Evolutionary conservation across 2,329 filamentous ascomycete species (phyloP).

Genomic region (Fusarium hainanense): DNA sequence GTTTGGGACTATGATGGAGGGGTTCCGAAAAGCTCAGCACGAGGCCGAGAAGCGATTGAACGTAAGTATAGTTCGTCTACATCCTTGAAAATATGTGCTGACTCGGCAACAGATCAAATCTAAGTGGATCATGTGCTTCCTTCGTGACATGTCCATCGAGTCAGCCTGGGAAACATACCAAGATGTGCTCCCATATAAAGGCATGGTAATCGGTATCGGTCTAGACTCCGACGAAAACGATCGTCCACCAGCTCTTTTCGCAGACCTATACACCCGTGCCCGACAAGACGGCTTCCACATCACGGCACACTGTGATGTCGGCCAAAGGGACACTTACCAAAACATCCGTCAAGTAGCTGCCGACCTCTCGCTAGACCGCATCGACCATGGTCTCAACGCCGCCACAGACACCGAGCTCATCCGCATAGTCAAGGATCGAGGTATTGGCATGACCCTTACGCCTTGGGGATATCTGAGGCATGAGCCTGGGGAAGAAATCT

Average conservation of each 20-base stretch:
- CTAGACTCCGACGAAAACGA: constrained; percentile 60
- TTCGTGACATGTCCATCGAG: constrained; percentile 75
- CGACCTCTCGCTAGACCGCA: constrained; percentile 71
- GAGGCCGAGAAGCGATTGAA: constrained; percentile 57
- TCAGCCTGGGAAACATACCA: constrained; percentile 73
- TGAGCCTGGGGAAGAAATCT: constrained; percentile 56
- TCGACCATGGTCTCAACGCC: constrained; percentile 78
- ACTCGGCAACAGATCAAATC: constrained; percentile 48
- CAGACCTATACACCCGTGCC: constrained; percentile 52
- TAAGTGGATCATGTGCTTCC: constrained; percentile 75
- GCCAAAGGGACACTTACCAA: constrained; percentile 58
- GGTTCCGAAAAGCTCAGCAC: constrained; percentile 68
- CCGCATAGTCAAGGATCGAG: constrained; percentile 63
- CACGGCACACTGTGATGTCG: constrained; percentile 64
- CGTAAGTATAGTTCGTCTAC: background rate
- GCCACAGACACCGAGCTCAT: constrained; percentile 69
- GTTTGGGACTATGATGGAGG: constrained; percentile 70
- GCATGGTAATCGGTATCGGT: constrained; percentile 57
- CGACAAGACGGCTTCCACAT: constrained; percentile 56
- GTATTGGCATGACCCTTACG: constrained; percentile 74
- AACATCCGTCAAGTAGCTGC: constrained; percentile 60
- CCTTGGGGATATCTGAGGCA: constrained; percentile 55
- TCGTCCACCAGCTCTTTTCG: constrained; percentile 56
- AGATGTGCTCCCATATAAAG: constrained; percentile 51
- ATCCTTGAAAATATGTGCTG: background rate